Conservation (phyloP, 192 early-diverging fungal species). For the Ramicandelaber brevisporus region DNA sequence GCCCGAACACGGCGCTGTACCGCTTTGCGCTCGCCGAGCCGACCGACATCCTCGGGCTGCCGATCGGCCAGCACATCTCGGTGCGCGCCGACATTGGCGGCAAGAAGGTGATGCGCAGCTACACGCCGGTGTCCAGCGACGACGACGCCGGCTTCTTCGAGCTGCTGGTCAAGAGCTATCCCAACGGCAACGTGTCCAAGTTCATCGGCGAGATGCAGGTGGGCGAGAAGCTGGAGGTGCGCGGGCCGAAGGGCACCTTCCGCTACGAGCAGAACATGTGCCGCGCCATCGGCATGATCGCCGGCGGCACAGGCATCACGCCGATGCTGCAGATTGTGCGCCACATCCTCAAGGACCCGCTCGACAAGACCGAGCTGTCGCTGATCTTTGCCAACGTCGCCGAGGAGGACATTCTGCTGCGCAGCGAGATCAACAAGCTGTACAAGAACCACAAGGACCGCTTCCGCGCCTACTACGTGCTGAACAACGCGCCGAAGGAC, state of each 20-base stretch:
- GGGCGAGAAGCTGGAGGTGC: conserved; percentile 47
- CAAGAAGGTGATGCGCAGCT: conserved; percentile 62
- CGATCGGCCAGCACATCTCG: conserved; percentile 84
- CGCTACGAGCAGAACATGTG: conserved; percentile 62
- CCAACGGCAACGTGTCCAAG: conserved; percentile 56
- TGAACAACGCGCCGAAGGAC: conserved; percentile 49
- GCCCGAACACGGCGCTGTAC: conserved; percentile 75
- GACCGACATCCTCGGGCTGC: conserved; percentile 50
- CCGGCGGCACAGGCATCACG: conserved; percentile 86
- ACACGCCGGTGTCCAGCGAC: conserved; percentile 71
- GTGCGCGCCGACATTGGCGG: conserved; percentile 61
- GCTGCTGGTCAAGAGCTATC: conserved; percentile 78
- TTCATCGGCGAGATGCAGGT: conserved; percentile 34
- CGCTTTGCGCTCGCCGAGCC: conserved; percentile 52
- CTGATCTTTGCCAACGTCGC: conserved; percentile 86
- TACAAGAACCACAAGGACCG: conserved; percentile 37
- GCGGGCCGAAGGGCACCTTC: conserved; percentile 78
- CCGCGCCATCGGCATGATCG: conserved; percentile 67
- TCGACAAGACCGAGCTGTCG: conserved; percentile 61
- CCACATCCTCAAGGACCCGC: conserved; percentile 55
- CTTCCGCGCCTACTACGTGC: conserved; percentile 55
- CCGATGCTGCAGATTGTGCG: conserved; percentile 91
- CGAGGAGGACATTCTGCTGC: conserved; percentile 67
- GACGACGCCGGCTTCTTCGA: conserved; percentile 75
- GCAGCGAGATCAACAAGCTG: conserved; percentile 55